Base-by-base conservation (phyloP, 345 rosid genomes). In the Citropsis articulata region DNA sequence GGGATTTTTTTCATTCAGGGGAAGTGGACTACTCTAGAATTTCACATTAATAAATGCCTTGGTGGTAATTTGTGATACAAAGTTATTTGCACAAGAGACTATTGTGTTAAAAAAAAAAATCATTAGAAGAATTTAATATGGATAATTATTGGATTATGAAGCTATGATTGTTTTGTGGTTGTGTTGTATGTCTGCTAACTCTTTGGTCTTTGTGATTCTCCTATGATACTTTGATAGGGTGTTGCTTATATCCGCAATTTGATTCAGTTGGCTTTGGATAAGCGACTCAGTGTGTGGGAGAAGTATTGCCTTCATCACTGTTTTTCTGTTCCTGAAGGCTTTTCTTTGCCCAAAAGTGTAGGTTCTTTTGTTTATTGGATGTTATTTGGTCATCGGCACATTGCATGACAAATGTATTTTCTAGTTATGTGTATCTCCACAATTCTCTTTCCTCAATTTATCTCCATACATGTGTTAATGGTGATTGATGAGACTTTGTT, bases 261-360 rank as follows among this genome's bases (percentile, higher is more conserved):
- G 86, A 83, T 92, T 48, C 91, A 85, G 68, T 88, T 91, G 2
- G 83, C 81, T 80, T 61, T 92, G 77, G 97, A 89, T 56, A 79
- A 74, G 66, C 86, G 91, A 65, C 82, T 92, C 83, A 78, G 81
- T 66, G 73, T 90, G 87, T 95, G 98, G 98, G 94, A 92, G 87
- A 75, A 77, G 56, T 94, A 92, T 81, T 91, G 95, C 82, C 77
- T 91, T 80, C 82, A 63, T 71, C 87, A 85, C 81, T 89, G 91
- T 85, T 96, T 96, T 73, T 77, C 87, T 0, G 91, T 91, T 84
- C 99, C 97, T 33, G 78, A 94, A 72, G 95, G 92, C 2, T 90
- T 94, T 83, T 77, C 83, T 35, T 69, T 89, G 18, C 90, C 90
- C 13, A 69, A 77, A 71, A 87, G 33, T 85, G 99, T 94, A 89